Evolutionary conservation across 2,329 filamentous ascomycete species (phyloP).

Genomic region (Aspergillus transmontanensis): DNA sequence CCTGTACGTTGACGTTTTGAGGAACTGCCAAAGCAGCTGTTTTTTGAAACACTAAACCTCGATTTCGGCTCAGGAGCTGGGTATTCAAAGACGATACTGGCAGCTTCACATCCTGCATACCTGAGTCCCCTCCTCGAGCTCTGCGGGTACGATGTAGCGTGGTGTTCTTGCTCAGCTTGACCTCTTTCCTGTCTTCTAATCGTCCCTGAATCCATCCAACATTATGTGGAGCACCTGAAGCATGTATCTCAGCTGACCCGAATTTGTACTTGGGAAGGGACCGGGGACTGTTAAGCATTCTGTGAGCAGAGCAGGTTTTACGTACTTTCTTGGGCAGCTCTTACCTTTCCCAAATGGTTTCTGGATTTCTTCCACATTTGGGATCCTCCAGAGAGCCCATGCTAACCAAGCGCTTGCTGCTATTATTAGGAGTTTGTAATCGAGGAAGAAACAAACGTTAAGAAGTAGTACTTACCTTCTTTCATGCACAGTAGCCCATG

Average conservation of each 20-base stretch:
- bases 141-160: not conserved
- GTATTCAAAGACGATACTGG: constrained; percentile 22
- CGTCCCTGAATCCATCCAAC: not conserved
- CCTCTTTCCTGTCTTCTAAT: not conserved
- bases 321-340: not conserved
- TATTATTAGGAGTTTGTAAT: constrained; percentile 8
- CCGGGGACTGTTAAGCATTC: not conserved
- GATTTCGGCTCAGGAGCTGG: constrained; percentile 23
- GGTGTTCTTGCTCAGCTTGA: not conserved
- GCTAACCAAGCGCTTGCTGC: constrained; percentile 15
- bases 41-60: constrained; percentile 25
- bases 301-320: not conserved
- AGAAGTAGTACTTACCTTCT: constrained; percentile 20
- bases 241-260: not conserved
- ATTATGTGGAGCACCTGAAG: not conserved
- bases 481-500: constrained; percentile 25
- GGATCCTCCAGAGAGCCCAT: constrained; percentile 1
- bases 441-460: not conserved
- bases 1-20: constrained; percentile 35
- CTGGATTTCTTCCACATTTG: not conserved
- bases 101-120: constrained; percentile 10
- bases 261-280: not conserved
- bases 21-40: constrained; percentile 29
- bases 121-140: not conserved
- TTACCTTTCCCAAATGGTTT: constrained; percentile 12